phyloP scores from a whole-genome alignment of 2,329 filamentous ascomycete species.

The Aureobasidium sp. region DNA sequence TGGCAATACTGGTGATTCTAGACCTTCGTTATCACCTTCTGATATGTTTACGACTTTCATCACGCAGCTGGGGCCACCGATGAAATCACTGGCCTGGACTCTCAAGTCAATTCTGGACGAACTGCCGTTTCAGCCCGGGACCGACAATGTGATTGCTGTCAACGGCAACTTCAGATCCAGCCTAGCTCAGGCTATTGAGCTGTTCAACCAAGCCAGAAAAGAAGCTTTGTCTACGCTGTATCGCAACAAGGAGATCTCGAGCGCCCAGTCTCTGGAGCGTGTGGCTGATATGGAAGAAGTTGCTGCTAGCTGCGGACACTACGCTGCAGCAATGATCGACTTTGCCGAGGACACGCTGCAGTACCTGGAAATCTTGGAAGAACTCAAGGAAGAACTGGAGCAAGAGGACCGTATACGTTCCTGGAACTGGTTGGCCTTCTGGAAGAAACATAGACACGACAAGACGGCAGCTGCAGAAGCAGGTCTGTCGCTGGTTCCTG shows the following conservation, averaged over 20 bases:
- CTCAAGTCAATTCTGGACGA: slow-evolving; percentile 82
- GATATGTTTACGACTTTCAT: slow-evolving; percentile 94
- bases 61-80: slow-evolving; percentile 76
- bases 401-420: slow-evolving; percentile 53
- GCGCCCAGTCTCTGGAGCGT: slow-evolving; percentile 59
- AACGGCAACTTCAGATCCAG: slow-evolving; percentile 75
- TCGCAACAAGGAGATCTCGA: slow-evolving; percentile 63
- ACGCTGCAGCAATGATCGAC: slow-evolving; percentile 82
- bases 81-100: slow-evolving; percentile 92
- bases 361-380: slow-evolving; percentile 76
- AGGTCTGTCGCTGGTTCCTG: slow-evolving; percentile 10
- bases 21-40: slow-evolving; percentile 39
- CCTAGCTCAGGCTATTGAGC: slow-evolving; percentile 65
- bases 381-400: slow-evolving; percentile 61
- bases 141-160: slow-evolving; percentile 60
- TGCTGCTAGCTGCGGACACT: slow-evolving; percentile 94
- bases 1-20: background rate
- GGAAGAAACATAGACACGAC: slow-evolving; percentile 37
- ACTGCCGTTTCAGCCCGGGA: slow-evolving; percentile 63
- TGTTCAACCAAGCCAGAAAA: slow-evolving; percentile 69
- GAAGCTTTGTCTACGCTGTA: slow-evolving; percentile 75
- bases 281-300: slow-evolving; percentile 96
- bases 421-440: slow-evolving; percentile 84
- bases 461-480: slow-evolving; percentile 13
- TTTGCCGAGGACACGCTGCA: slow-evolving; percentile 83